Evolutionary conservation across 1,284 basidiomycete genomes (phyloP), one percentile per base, ranked within the genome.

Genomic region (Pseudozyma hubeiensis): DNA sequence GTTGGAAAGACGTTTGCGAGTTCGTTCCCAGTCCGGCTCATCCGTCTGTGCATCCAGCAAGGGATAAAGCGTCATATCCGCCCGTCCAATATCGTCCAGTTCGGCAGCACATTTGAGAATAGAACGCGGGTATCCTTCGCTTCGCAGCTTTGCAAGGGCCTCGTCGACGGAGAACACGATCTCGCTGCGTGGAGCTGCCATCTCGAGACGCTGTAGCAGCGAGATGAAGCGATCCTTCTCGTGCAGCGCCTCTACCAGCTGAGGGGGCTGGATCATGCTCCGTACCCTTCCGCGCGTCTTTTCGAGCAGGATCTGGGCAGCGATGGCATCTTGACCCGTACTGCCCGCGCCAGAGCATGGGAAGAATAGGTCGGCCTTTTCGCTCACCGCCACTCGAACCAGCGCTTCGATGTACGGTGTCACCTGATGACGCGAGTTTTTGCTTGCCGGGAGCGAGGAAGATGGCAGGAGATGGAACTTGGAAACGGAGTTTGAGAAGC

Each of bases 1-100:
- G 11, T 54, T 67, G 3, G 47, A 46, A 1, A 80, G 50, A 4
- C 74, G 48, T n/a, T 55, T 37, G 24, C 73, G 64, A 3, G 78
- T 80, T 10, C 17, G 31, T 7, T 50, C 17, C 77, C 76, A 80
- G 30, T 80, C 76, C 11, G 64, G 48, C 16, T 62, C 17, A 9
- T 53, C 9, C 5, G 64, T 61, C 5, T 13, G 30, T 5, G 55
- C 10, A 9, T 55, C 44, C 13, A 60, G 46, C 13, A 86, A 65
- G 1, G 86, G 86, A 51, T 81, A 85, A n/a, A 83, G 72, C 6
- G 85, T 86, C 79, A 86, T 82, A 57, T 86, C 86, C 19, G 84
- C 82, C 17, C 86, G 60, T 45, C 86, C 83, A 35, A 79, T 79
- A 59, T 86, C 85, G 61, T 85, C 85, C 31, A 85, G 56, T 16